Evolutionary conservation across 2,329 filamentous ascomycete species (phyloP), one percentile per base, ranked within the genome.

Genomic region (Apiospora hydei): DNA sequence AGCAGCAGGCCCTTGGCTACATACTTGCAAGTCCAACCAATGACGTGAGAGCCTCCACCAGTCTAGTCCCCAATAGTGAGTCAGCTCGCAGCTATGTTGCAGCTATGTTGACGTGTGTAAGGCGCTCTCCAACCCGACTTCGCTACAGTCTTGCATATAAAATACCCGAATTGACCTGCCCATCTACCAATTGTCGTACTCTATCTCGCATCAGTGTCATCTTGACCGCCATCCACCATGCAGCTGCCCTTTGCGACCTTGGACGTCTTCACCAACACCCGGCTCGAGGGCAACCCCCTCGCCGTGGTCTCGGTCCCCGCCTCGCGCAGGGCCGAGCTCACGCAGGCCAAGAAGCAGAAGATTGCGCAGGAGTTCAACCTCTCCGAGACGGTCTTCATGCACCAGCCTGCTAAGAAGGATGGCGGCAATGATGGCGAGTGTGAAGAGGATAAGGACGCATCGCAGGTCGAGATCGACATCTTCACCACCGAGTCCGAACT

Each of bases 361-460:
- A 87, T 92, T 74, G 89, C 90, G 53, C 82, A 84, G 73, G 90
- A 92, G 80, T 92, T 92, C 83, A 90, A 90, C 80, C 86, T 90
- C 75, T 90, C 88, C 57, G 89, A 91, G 80, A 91, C 89, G 1
- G 88, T 90, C 57, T 92, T 92, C 77, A 79, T 91, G 57, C 88
- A 91, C 80, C 84, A 87, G 46, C 72, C 75, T 57, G 76, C 78
- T 41, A 38, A 38, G 34, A 43, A 43, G 5, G 46, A 49, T 49
- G 76, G 79, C n/a, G 79, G 80, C n/a, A 79, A 80, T 51, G 74
- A 76, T 13, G 46, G 21, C 24, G 11, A 38, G 41, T 5, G 21
- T 14, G 13, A 21, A 4, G 13, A 21, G 6, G 8, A n/a, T 1
- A 18, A 49, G 18, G 46, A 18, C 18, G 46, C 18, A 10, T n/a